Base-by-base conservation (phyloP, 1,139 yeast species). In the Pichia sp. region DNA sequence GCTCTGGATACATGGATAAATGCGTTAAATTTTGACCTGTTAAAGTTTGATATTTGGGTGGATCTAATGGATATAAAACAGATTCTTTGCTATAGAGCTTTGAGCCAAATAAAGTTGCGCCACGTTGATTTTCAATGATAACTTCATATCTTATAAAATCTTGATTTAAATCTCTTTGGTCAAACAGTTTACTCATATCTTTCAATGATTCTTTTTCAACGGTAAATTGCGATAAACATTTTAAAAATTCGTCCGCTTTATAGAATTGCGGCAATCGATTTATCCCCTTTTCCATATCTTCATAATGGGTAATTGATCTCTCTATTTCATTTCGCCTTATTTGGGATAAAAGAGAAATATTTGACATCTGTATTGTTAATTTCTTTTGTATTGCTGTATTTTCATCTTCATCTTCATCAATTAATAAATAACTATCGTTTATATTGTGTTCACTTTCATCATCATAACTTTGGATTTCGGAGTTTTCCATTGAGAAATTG, bases 91-190 rank as follows among this genome's bases (percentile, higher is more conserved):
- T 74, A 58, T 79, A 85, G 42, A 81, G 57, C 0, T 86, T 85
- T 4, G 75, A 74, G 2, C 92, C 92, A 62, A 83, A 74, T 18
- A 82, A 47, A 50, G 79, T 78, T 58, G 78, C 64, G 0, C 94
- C 94, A 32, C 94, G 69, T 64, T 85, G 89, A 64, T 83, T 81
- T 59, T 85, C 92, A 5, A 81, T 66, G 3, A 66, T 54, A 6
- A 63, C 56, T 36, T 61, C 65, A 46, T 60, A 62, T 29, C 40
- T 49, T 30, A 46, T 44, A 10, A 35, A 37, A 3, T 41, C 34
- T 1, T 42, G 49, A 5, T 44, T 42, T 4, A 37, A 34, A 30
- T 36, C 40, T 6, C 50, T n/a, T 2, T 42, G 40, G 25, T 44
- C 34, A n/a, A 46, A 48, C 26, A 56, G 47, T 9, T 44, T 39